Percentiles rank a stretch among this genome's conserved stretches.
Evolutionary conservation across 495 filamentous ascomycete genomes (phyloP).

Genomic region (Penicillium tannophilum): DNA sequence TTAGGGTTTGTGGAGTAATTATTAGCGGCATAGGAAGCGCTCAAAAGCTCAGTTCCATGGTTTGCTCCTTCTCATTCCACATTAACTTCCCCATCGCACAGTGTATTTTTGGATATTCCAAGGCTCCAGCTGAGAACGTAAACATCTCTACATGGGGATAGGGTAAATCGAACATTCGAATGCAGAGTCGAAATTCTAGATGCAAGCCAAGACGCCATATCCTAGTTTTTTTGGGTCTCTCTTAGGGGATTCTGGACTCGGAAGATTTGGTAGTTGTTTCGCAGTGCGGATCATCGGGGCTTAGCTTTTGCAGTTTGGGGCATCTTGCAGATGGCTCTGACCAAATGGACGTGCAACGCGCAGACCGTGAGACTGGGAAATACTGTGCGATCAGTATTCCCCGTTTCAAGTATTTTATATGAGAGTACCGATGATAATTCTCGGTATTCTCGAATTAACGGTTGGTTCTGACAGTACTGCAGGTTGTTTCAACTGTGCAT

Average conservation of each 20-base stretch:
- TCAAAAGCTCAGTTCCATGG: conserved; percentile 8
- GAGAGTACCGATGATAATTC: neutral
- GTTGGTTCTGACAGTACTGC: neutral
- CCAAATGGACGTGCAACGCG: conserved; percentile 35
- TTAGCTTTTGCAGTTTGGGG: conserved; percentile 38
- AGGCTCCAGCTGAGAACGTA: neutral
- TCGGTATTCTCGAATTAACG: neutral
- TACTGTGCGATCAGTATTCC: conserved; percentile 15
- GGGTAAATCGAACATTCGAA: neutral
- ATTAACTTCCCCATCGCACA: conserved; percentile 7
- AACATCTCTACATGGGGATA: too few relatives aligned
- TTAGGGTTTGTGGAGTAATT: conserved; percentile 28
- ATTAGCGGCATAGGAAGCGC: conserved; percentile 16
- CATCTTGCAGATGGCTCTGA: conserved; percentile 30
- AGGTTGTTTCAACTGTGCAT: neutral
- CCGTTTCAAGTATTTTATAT: conserved; percentile 4
- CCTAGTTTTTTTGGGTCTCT: neutral
- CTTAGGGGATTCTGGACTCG: conserved; percentile 10
- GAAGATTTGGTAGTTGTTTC: conserved; percentile 23
- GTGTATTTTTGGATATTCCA: neutral
- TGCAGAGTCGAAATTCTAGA: neutral
- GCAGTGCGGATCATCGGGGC: conserved; percentile 32
- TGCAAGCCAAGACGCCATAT: conserved; percentile 11
- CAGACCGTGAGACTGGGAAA: conserved; percentile 24
- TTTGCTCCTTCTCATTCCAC: neutral